phyloP scores from a whole-genome alignment of 2,329 filamentous ascomycete genomes.

The Exophiala alcalophila region DNA sequence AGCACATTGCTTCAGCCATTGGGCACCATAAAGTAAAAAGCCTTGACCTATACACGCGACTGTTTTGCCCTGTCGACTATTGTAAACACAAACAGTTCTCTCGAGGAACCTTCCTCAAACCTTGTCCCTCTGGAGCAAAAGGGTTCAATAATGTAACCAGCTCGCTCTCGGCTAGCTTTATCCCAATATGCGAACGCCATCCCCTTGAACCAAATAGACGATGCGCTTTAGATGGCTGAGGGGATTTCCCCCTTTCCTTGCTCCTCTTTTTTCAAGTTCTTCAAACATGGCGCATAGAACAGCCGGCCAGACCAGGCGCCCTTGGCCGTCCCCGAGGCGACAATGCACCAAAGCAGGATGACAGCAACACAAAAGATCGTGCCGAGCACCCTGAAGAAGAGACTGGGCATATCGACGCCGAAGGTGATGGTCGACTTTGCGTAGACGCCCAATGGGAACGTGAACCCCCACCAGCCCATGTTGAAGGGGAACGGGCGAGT shows the following conservation, averaged over 20 bases:
- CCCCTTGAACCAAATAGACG: too few relatives aligned
- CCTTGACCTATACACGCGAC: too few relatives aligned
- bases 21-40: too few relatives aligned
- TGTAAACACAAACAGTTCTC: too few relatives aligned
- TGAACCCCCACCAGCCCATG: conserved; percentile 63
- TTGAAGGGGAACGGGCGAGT: conserved; percentile 54
- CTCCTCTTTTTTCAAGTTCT: conserved; percentile 33
- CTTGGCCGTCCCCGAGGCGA: conserved; percentile 49
- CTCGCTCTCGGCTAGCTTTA: too few relatives aligned
- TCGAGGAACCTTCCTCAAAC: too few relatives aligned
- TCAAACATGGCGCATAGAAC: conserved; percentile 56
- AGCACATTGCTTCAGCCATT: too few relatives aligned
- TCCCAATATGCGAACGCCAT: too few relatives aligned
- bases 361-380: conserved; percentile 55
- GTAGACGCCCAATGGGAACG: conserved; percentile 59
- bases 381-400: conserved; percentile 56
- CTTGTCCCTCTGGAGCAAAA: too few relatives aligned
- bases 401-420: conserved; percentile 52
- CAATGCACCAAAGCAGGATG: conserved; percentile 55
- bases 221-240: too few relatives aligned
- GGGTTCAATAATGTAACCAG: too few relatives aligned
- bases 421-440: conserved; percentile 45
- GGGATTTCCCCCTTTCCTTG: conserved; percentile 8
- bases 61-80: too few relatives aligned
- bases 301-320: conserved; percentile 50